Evolutionary conservation across 805 yeast genomes (phyloP).

Genomic region (Kuraishia piskuri): DNA sequence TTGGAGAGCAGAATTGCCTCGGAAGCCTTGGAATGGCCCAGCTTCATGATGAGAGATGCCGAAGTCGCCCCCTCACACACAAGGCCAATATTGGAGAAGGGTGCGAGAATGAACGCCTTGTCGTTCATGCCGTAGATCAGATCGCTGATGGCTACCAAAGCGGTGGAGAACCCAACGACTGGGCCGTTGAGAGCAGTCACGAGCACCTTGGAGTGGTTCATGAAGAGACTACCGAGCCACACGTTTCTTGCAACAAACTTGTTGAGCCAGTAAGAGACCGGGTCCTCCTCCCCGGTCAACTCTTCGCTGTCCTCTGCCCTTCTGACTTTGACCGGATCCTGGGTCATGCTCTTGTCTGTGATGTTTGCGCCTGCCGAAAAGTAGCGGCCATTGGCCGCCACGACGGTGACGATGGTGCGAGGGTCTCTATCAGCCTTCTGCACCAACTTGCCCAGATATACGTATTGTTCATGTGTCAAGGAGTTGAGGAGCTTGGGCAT

Average conservation of each 20-base stretch:
- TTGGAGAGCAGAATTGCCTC: conserved; percentile 66
- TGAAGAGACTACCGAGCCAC: conserved; percentile 57
- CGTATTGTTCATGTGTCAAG: conserved; percentile 54
- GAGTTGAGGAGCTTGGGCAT: conserved; percentile 60
- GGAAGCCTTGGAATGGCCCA: conserved; percentile 65
- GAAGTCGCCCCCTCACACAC: conserved; percentile 78
- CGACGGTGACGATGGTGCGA: conserved; percentile 52
- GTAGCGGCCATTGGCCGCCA: conserved; percentile 64
- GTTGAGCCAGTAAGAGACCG: conserved; percentile 34
- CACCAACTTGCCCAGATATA: conserved; percentile 47
- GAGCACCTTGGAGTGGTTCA: conserved; percentile 62
- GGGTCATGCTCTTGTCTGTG: background rate
- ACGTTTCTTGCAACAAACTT: conserved; percentile 65
- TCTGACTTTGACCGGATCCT: conserved; percentile 7
- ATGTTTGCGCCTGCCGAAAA: conserved; percentile 86
- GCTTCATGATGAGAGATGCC: conserved; percentile 54
- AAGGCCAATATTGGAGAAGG: conserved; percentile 76
- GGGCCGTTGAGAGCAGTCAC: conserved; percentile 82
- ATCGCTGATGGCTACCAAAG: conserved; percentile 69
- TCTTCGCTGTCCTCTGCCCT: conserved; percentile 8
- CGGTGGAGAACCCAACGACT: conserved; percentile 70
- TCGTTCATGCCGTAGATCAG: conserved; percentile 60
- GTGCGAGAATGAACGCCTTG: conserved; percentile 52
- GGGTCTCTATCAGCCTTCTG: conserved; percentile 57
- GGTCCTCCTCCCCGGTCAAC: background rate